Conservation (phyloP, 148 eudicot species). For the Arctostaphylos glauca region DNA sequence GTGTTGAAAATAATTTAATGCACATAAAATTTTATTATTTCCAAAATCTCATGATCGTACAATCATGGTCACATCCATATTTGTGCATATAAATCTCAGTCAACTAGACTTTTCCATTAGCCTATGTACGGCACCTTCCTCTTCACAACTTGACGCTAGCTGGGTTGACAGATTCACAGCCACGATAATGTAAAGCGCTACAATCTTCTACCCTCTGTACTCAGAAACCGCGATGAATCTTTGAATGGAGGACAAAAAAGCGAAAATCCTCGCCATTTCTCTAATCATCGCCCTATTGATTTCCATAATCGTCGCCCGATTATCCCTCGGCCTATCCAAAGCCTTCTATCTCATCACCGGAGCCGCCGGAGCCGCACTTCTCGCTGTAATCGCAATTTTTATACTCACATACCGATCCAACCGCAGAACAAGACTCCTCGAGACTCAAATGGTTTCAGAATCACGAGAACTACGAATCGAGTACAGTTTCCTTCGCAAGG, state of each 20-base stretch:
- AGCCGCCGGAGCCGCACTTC: conserved; percentile 37
- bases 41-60: too few relatives aligned
- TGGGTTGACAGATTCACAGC: background rate
- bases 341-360: conserved; percentile 48
- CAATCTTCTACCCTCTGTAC: background rate
- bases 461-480: conserved; percentile 47
- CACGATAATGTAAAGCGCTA: conserved; percentile 11
- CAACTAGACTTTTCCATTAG: too few relatives aligned
- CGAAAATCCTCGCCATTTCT: conserved; percentile 38
- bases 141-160: background rate
- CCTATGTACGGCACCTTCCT: background rate
- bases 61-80: too few relatives aligned
- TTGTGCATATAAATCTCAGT: too few relatives aligned
- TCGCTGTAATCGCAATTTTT: conserved; percentile 38
- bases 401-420: conserved; percentile 29
- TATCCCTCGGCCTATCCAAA: conserved; percentile 41
- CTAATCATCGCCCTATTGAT: conserved; percentile 35
- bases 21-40: too few relatives aligned
- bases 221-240: conserved; percentile 16
- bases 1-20: too few relatives aligned
- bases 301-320: conserved; percentile 44
- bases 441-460: conserved; percentile 29
- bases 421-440: conserved; percentile 20
- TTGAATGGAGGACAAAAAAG: conserved; percentile 60
- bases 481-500: conserved; percentile 69